Percentiles rank a stretch among this genome's conserved stretches.
phyloP scores from a whole-genome alignment of 2,329 filamentous ascomycete genomes.

The Microsporum ferrugineum region DNA sequence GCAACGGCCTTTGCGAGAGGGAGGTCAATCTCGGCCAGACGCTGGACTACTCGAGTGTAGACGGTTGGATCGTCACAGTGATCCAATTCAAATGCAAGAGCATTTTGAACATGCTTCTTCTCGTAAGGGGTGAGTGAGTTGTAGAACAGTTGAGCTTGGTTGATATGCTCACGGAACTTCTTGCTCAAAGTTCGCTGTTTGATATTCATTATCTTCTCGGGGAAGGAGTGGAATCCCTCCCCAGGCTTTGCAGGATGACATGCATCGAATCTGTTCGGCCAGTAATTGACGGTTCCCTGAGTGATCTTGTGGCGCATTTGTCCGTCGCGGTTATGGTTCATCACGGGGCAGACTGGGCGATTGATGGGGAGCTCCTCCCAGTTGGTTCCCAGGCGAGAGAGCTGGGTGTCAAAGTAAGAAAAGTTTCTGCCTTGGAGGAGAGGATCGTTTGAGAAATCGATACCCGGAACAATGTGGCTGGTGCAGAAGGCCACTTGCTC shows the following conservation, averaged over 20 bases:
- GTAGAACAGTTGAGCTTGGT: constrained; percentile 71
- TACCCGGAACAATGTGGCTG: constrained; percentile 64
- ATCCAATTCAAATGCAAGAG: constrained; percentile 61
- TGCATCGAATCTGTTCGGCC: constrained; percentile 59
- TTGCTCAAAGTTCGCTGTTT: constrained; percentile 52
- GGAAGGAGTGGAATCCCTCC: constrained; percentile 59
- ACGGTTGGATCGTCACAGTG: constrained; percentile 71
- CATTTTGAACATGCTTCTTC: constrained; percentile 49
- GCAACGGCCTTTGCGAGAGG: constrained; percentile 58
- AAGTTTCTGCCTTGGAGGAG: constrained; percentile 63
- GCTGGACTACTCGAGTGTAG: constrained; percentile 57
- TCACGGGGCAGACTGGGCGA: constrained; percentile 59
- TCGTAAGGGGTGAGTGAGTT: constrained; percentile 61
- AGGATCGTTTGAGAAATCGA: constrained; percentile 66
- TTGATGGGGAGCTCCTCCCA: constrained; percentile 71
- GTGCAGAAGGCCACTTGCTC: constrained; percentile 80
- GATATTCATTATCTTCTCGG: constrained; percentile 54
- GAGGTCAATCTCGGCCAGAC: constrained; percentile 62
- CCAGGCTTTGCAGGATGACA: constrained; percentile 50
- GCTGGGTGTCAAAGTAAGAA: constrained; percentile 43
- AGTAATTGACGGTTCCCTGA: constrained; percentile 65
- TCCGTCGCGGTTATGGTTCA: constrained; percentile 68
- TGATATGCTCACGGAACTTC: constrained; percentile 69
- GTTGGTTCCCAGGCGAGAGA: constrained; percentile 59
- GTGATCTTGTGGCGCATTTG: constrained; percentile 60